Conservation (phyloP, 2,329 filamentous ascomycete species). For the Scortechinia acanthostroma region DNA sequence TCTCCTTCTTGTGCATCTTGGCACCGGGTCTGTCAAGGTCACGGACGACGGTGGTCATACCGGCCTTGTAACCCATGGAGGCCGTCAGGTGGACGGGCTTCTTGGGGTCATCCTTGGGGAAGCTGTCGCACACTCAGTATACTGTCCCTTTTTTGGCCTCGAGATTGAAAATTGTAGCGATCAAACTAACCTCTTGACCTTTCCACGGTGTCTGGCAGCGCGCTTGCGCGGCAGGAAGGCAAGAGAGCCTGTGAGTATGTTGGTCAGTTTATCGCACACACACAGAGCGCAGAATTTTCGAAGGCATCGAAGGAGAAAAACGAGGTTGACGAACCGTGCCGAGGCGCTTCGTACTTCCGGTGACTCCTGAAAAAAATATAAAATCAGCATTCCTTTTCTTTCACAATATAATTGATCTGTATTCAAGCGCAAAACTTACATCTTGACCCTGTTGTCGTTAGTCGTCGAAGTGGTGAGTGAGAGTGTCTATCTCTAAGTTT, state of each 20-base stretch:
- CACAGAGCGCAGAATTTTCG: conserved; percentile 67
- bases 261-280: neutral
- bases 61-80: conserved; percentile 98
- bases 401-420: neutral
- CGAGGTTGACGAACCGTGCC: neutral
- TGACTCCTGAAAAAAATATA: conserved; percentile 22
- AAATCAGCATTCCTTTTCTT: conserved; percentile 14
- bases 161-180: too few species aligned
- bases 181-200: conserved; percentile 86
- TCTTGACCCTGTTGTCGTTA: conserved; percentile 37
- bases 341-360: conserved; percentile 3
- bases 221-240: conserved; percentile 86
- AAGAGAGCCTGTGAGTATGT: conserved; percentile 76
- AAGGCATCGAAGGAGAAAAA: neutral
- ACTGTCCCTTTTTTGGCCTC: too few species aligned
- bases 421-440: conserved; percentile 21
- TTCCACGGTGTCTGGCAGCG: conserved; percentile 86
- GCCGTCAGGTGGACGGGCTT: conserved; percentile 98
- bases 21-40: conserved; percentile 98
- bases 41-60: conserved; percentile 97
- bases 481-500: conserved; percentile 24
- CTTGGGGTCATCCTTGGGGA: conserved; percentile 99
- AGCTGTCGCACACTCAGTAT: conserved; percentile 41
- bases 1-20: conserved; percentile 99
- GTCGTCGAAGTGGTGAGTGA: conserved; percentile 27